A percentile compares a stretch with the other conserved stretches of the same genome.
phyloP scores from a whole-genome alignment of 2,329 filamentous ascomycete species.

The Epichloe festucae region DNA sequence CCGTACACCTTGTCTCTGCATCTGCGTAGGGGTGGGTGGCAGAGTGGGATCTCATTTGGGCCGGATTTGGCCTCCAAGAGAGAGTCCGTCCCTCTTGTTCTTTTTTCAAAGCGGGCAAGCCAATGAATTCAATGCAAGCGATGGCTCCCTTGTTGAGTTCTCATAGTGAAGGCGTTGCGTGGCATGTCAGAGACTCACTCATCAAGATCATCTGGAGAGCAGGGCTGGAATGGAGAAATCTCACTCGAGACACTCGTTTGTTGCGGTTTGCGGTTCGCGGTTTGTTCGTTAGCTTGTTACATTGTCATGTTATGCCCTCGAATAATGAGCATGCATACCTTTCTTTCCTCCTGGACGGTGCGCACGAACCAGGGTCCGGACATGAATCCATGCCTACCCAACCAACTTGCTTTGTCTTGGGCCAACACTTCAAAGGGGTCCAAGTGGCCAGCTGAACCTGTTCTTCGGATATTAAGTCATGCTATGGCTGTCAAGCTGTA shows the following conservation, averaged over 20 bases:
- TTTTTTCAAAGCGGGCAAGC: no score
- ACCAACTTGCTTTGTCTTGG: slow-evolving; percentile 2
- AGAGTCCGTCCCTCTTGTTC: neutral
- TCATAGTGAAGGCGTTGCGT: no score
- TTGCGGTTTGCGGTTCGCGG: neutral
- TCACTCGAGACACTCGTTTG: neutral
- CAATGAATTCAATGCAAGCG: no score
- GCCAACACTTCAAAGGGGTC: slow-evolving; percentile 1
- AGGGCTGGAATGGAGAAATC: neutral
- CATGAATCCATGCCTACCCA: neutral
- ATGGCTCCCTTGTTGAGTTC: no score
- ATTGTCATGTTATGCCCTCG: neutral
- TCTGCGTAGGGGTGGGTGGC: neutral
- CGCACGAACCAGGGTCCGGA: slow-evolving; percentile 1
- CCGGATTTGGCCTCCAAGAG: neutral
- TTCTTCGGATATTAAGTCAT: neutral
- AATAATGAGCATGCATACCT: neutral
- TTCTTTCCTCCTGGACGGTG: neutral
- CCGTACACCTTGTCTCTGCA: neutral
- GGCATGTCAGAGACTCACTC: no score
- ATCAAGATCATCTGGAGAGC: neutral
- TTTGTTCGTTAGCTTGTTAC: neutral
- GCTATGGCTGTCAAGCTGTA: neutral
- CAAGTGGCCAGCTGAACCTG: slow-evolving; percentile 2
- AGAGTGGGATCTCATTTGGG: neutral